phyloP scores from a whole-genome alignment of 2,329 filamentous ascomycete species.

The Didymella exigua region DNA sequence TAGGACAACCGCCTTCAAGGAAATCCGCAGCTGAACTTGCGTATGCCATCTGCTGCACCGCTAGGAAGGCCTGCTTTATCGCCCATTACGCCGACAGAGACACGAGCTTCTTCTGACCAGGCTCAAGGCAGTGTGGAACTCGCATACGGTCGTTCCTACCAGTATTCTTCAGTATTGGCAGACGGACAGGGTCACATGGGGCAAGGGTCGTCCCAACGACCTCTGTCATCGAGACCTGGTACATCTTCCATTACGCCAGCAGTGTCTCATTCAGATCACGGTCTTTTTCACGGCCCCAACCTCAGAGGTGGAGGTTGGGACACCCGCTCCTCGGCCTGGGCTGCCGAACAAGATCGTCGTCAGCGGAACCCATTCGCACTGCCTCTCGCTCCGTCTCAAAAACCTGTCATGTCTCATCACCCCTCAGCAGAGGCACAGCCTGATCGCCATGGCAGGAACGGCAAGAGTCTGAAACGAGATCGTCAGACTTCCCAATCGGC shows the following conservation, averaged over 20 bases:
- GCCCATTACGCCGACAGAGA: not conserved
- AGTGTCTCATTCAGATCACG: not conserved
- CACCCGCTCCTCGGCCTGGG: not conserved
- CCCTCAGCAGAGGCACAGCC: too few species aligned
- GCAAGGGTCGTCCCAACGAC: not conserved
- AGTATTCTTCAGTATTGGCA: too few species aligned
- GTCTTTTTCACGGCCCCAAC: not conserved
- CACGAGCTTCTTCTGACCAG: not conserved
- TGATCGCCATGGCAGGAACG: too few species aligned
- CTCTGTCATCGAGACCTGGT: not conserved
- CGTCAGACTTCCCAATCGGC: too few species aligned
- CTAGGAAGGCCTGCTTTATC: not conserved
- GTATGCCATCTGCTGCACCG: too few species aligned
- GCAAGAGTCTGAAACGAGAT: too few species aligned
- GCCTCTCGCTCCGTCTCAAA: too few species aligned
- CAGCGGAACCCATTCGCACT: not conserved
- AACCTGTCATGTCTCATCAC: too few species aligned
- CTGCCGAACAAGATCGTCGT: not conserved
- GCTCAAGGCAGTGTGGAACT: not conserved
- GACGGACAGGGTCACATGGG: not conserved
- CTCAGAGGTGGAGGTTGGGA: not conserved
- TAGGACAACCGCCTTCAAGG: conserved; percentile 13
- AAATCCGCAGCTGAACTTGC: too few species aligned
- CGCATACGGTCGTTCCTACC: too few species aligned
- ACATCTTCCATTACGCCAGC: not conserved